Base-by-base conservation (phyloP, 768 basidiomycete species). In the Steccherinum ochraceum region DNA sequence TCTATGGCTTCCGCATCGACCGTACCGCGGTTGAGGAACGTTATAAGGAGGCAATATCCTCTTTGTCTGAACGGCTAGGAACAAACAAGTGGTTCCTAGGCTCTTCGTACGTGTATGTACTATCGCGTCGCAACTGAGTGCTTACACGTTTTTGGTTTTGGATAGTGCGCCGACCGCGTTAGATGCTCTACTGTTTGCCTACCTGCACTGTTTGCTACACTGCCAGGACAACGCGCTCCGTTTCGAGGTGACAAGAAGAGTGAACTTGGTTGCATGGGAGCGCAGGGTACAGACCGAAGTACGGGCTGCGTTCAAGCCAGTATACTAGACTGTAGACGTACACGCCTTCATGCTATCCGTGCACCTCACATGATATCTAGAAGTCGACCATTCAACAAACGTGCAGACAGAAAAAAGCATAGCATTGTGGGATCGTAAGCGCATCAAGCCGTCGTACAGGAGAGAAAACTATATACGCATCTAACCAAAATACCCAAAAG, bases 191-290 rank as follows among this genome's bases (percentile, higher is more conserved):
- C 71, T 79, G 4, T 93, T 92, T 61, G 89, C 90, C 1, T 93
- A 93, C 59, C 70, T 93, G 12, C 83, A 90, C 64, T 73, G 71
- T 49, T 74, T 89, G 20, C 67, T 88, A 4, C 69, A 80, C 45
- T 59, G 63, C n/a, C 61, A 62, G 52, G 65, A 64, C 40, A 56
- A 61, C 45, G 39, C 69, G 60, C 67, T 81, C 19, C 77, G 85
- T 26, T 74, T 80, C 30, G 84, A 87, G 60, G 81, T 90, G 24
- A 76, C 80, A 12, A 78, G 81, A 46, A 81, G 79, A 52, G 81
- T 79, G 39, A 92, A 92, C 59, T 83, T 93, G 40, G 80, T 89
- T 45, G 78, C 79, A 24, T 93, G 90, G 89, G 89, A 92, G 62
- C 77, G 71, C 57, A 71, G 80, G 25, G 82, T 92, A 18, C 78